Conservation (phyloP, 345 rosid species). For the Aegle marmelos region DNA sequence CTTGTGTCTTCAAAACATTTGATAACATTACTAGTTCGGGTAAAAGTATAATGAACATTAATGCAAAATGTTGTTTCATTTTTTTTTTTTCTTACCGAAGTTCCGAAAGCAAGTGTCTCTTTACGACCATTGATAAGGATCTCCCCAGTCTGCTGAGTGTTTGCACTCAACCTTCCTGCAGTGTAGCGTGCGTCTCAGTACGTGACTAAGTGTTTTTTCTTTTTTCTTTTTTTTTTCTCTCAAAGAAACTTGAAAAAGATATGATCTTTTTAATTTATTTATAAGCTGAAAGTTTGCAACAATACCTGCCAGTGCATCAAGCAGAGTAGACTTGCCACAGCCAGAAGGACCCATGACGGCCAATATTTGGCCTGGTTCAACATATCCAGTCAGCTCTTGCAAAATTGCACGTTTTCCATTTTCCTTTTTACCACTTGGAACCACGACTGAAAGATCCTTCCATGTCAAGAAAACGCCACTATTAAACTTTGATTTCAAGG, state of each 20-base stretch:
- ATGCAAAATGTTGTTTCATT: neutral
- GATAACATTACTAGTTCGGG: neutral
- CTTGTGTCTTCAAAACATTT: no score
- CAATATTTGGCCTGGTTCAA: constrained; percentile 37
- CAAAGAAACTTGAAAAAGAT: neutral
- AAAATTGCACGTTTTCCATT: constrained; percentile 26
- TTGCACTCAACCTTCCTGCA: constrained; percentile 42
- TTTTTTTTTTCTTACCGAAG: constrained; percentile 33
- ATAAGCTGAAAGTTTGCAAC: constrained; percentile 5
- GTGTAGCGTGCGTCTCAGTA: no score
- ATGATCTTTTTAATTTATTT: no score
- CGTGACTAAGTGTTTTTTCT: no score
- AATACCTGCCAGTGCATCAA: constrained; percentile 49
- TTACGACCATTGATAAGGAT: constrained; percentile 47
- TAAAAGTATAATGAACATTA: neutral
- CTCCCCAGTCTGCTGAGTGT: constrained; percentile 37
- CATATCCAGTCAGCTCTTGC: constrained; percentile 41
- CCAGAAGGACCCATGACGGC: constrained; percentile 65
- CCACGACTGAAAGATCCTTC: constrained; percentile 40
- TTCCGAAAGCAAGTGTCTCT: constrained; percentile 48
- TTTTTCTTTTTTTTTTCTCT: no score
- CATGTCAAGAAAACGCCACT: constrained; percentile 35
- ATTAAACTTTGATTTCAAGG: neutral
- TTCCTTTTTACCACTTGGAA: constrained; percentile 5
- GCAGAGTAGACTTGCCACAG: constrained; percentile 54